Evolutionary conservation across 768 basidiomycete genomes (phyloP).

Genomic region (Rhizopogon vinicolor): DNA sequence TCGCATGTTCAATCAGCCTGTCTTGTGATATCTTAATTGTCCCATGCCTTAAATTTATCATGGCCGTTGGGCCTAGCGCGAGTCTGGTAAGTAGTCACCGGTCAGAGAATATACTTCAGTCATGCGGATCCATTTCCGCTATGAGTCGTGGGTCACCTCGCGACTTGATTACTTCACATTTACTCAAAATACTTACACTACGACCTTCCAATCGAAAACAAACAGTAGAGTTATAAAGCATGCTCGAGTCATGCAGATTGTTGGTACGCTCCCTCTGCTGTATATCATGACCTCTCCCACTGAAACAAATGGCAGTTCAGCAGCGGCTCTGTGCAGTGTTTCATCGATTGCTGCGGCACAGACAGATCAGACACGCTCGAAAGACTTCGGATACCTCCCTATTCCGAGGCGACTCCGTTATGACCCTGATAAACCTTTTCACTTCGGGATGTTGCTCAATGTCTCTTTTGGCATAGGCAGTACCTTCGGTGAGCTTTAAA

Average conservation of each 20-base stretch:
- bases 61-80: not conserved
- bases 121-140: not conserved
- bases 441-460: slow-evolving; percentile 36
- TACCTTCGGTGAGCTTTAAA: slow-evolving; percentile 35
- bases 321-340: too few relatives aligned
- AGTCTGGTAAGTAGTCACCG: too few relatives aligned
- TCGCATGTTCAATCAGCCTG: too few relatives aligned
- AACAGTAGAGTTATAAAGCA: not conserved
- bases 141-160: not conserved
- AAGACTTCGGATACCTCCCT: slow-evolving; percentile 41
- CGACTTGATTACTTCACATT: not conserved
- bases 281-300: not conserved
- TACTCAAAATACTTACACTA: not conserved
- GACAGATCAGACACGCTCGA: not conserved
- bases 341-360: not conserved
- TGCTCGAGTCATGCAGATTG: not conserved
- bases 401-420: slow-evolving; percentile 40
- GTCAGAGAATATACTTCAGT: not conserved
- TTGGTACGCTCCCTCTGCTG: not conserved
- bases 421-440: slow-evolving; percentile 31
- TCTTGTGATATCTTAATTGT: too few relatives aligned
- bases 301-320: not conserved
- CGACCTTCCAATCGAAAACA: not conserved
- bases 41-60: too few relatives aligned
- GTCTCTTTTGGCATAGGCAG: slow-evolving; percentile 43